Evolutionary conservation across 805 yeast species (phyloP), one percentile per base, ranked within the genome.

Genomic region (Trichomonascus vanleenenianus): DNA sequence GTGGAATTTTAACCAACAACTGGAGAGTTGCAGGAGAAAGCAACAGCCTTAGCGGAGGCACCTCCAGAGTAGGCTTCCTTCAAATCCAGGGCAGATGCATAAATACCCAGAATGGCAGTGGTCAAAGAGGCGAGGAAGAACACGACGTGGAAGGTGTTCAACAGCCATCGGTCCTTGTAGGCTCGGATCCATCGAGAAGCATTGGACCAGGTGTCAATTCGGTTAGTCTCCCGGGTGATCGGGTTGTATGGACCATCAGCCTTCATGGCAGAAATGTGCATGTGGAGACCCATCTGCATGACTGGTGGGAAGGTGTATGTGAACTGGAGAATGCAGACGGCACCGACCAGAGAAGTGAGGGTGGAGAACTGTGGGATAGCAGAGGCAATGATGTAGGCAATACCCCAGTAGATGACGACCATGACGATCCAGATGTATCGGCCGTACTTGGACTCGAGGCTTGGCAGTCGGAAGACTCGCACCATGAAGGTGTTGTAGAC

Each of bases 271-370:
- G 49, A 53, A 44, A 59, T 39, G 46, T 58, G 62, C 37, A 56
- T 37, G 9, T 51, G 50, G 16, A 51, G 34, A 14, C 60, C 61
- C 34, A 56, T 49, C 34, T 41, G 47, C 22, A 56, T 46, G 40
- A 56, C 20, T 7, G 58, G 57, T 40, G 75, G 75, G 61, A 71
- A 63, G 11, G 74, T 71, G 59, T 71, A 71, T 38, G 73, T 64
- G 62, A 71, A 71, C 53, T 71, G 71, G 50, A 70, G 57, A 45
- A 70, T 70, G 52, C 74, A 71, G 50, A 70, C 56, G 6, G 74
- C 67, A 45, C 74, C 74, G 33, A 71, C 63, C 19, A 71, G 56
- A 11, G 64, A 49, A 18, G 66, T 64, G 40, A 71, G 53, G 14
- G 67, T 59, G 15, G 66, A 58, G 57, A 71, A 65, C 48, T 67